Evolutionary conservation across 129 eudicot species (phyloP).

Genomic region (Flaveria brownii): DNA sequence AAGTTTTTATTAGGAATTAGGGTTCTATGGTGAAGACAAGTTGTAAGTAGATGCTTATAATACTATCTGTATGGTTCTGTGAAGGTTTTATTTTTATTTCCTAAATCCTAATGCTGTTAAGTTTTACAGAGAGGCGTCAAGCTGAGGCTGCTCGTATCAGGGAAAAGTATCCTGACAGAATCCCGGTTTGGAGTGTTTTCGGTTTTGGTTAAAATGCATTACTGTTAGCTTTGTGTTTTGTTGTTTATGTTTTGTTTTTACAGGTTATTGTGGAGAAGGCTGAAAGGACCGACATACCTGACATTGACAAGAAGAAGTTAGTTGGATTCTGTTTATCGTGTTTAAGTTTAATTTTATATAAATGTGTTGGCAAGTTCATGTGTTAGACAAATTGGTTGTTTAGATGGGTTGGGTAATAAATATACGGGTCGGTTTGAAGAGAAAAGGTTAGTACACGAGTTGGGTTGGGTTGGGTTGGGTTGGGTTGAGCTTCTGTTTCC

Average conservation of each 20-base stretch:
- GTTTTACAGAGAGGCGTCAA: slow-evolving; percentile 74
- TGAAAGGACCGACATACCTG: slow-evolving; percentile 87
- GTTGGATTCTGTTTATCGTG: slow-evolving; percentile 16
- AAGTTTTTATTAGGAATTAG: neutral
- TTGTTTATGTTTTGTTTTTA: slow-evolving; percentile 12
- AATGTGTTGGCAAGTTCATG: neutral
- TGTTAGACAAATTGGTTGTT: neutral
- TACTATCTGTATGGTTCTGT: neutral
- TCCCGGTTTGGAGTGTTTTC: slow-evolving; percentile 57
- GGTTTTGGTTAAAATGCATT: neutral
- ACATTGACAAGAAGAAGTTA: slow-evolving; percentile 96
- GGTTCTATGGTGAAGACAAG: neutral
- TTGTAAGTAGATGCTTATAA: neutral
- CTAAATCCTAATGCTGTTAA: neutral
- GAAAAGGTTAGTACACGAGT: too few relatives aligned
- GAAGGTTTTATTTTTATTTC: neutral
- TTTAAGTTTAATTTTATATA: neutral
- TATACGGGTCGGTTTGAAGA: neutral
- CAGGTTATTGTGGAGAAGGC: slow-evolving; percentile 99
- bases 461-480: neutral
- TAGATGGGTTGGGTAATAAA: neutral
- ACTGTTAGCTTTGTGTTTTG: neutral
- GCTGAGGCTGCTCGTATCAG: slow-evolving; percentile 99
- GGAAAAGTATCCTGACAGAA: slow-evolving; percentile 96
- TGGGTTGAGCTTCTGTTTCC: neutral